A percentile compares a stretch with the other conserved stretches of the same genome.
phyloP scores from a whole-genome alignment of 2,329 filamentous ascomycete genomes.

The Didymellaceae sp. region DNA sequence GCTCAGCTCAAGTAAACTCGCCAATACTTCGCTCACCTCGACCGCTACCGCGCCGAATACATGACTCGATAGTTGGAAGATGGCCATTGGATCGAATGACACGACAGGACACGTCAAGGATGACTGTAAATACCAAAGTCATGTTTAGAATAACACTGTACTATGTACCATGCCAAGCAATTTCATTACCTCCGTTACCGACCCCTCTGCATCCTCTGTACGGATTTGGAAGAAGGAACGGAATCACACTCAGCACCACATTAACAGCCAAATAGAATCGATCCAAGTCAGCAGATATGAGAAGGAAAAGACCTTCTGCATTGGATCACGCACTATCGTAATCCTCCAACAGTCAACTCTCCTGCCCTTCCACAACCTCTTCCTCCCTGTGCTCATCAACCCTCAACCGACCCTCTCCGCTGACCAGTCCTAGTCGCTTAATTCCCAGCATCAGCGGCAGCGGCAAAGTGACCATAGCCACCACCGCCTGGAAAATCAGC shows the following conservation, averaged over 20 bases:
- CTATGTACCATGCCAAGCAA: slow-evolving; percentile 34
- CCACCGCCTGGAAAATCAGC: slow-evolving; percentile 78
- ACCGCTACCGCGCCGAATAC: slow-evolving; percentile 20
- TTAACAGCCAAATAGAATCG: not conserved
- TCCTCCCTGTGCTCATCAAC: slow-evolving; percentile 41
- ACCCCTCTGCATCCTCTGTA: not conserved
- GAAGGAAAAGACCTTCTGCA: slow-evolving; percentile 7
- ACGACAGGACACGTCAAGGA: slow-evolving; percentile 36
- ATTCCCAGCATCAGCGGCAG: slow-evolving; percentile 72
- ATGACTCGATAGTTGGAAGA: slow-evolving; percentile 25
- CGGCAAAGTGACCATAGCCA: slow-evolving; percentile 70
- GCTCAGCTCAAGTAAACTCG: slow-evolving; percentile 80
- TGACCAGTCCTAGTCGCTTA: slow-evolving; percentile 62
- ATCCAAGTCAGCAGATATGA: not conserved
- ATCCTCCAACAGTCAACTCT: slow-evolving; percentile 31
- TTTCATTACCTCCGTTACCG: slow-evolving; percentile 13
- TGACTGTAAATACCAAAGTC: slow-evolving; percentile 46
- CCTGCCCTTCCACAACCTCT: slow-evolving; percentile 20
- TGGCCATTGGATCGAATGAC: slow-evolving; percentile 29
- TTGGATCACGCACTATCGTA: slow-evolving; percentile 23
- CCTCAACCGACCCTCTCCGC: slow-evolving; percentile 39
- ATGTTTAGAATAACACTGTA: slow-evolving; percentile 49
- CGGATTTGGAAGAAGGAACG: not conserved
- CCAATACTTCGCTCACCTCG: slow-evolving; percentile 16
- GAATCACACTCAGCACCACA: not conserved